These are phyloP conservation scores for Populus deltoides DNA, from an alignment of 345 rosid species.

Conservation along the genomic window DNA sequence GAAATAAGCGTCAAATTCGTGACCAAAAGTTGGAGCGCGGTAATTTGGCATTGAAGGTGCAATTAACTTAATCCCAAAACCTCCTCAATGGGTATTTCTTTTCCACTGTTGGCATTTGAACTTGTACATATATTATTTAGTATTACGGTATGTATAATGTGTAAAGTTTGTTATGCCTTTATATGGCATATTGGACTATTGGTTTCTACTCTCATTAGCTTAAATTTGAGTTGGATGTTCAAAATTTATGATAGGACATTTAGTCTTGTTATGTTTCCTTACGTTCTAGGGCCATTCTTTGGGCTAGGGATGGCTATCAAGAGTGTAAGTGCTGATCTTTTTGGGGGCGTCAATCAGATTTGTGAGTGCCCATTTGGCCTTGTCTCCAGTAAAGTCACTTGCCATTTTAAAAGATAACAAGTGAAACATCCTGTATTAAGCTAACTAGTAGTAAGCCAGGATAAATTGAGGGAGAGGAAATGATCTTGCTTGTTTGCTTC, in stretches of 20 bases:
- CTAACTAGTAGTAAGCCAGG: too few relatives aligned
- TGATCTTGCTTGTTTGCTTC: too few relatives aligned
- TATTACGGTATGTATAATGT: not conserved
- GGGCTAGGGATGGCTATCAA: not conserved
- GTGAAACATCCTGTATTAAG: too few relatives aligned
- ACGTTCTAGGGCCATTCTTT: not conserved
- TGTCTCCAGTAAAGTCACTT: too few relatives aligned
- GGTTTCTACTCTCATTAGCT: not conserved
- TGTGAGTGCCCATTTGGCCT: too few relatives aligned
- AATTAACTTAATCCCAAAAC: conserved; percentile 10
- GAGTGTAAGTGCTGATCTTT: too few relatives aligned
- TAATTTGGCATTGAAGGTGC: conserved; percentile 88
- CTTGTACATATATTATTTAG: not conserved
- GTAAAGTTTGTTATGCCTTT: not conserved
- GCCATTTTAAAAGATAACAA: too few relatives aligned
- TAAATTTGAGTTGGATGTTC: not conserved
- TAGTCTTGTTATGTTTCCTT: not conserved
- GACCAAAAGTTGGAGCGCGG: conserved; percentile 75
- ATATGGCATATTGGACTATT: not conserved
- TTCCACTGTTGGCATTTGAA: not conserved
- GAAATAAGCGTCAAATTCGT: conserved; percentile 75
- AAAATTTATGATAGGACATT: not conserved
- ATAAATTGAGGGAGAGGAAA: too few relatives aligned
- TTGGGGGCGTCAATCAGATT: too few relatives aligned
- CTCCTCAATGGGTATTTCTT: not conserved